Conservation (phyloP, 139 green algal species). For the Chlorella sp. region DNA sequence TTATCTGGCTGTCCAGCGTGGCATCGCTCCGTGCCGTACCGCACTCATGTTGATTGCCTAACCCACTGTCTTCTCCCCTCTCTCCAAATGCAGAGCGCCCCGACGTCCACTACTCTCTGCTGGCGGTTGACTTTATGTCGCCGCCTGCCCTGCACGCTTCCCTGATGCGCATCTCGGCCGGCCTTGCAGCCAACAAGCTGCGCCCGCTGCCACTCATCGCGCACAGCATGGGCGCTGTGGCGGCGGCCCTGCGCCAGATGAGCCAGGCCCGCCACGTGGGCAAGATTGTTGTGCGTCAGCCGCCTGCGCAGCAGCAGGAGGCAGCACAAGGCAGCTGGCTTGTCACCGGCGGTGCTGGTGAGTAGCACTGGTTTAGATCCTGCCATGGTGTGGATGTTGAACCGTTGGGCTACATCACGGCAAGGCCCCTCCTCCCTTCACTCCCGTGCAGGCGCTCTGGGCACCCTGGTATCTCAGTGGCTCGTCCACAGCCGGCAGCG, state of each 20-base stretch:
- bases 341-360: constrained; percentile 15
- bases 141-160: constrained; percentile 51
- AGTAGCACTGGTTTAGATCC: neutral
- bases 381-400: neutral
- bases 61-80: neutral
- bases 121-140: constrained; percentile 92
- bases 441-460: constrained; percentile 23
- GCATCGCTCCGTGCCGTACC: neutral
- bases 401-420: neutral
- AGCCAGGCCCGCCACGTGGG: constrained; percentile 83
- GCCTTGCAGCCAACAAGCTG: constrained; percentile 54
- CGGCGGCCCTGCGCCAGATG: constrained; percentile 83
- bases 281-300: constrained; percentile 77
- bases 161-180: constrained; percentile 39
- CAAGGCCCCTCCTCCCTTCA: neutral
- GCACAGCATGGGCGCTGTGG: constrained; percentile 56
- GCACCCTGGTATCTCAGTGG: constrained; percentile 41
- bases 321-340: neutral
- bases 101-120: constrained; percentile 74
- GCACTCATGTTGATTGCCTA: neutral
- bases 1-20: neutral
- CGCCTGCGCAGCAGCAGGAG: neutral
- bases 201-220: constrained; percentile 53
- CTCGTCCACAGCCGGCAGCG: constrained; percentile 33
- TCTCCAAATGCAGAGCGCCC: constrained; percentile 62